phyloP scores from a whole-genome alignment of 2,329 filamentous ascomycete species.

The Arthrobotrys sphaeroides region DNA sequence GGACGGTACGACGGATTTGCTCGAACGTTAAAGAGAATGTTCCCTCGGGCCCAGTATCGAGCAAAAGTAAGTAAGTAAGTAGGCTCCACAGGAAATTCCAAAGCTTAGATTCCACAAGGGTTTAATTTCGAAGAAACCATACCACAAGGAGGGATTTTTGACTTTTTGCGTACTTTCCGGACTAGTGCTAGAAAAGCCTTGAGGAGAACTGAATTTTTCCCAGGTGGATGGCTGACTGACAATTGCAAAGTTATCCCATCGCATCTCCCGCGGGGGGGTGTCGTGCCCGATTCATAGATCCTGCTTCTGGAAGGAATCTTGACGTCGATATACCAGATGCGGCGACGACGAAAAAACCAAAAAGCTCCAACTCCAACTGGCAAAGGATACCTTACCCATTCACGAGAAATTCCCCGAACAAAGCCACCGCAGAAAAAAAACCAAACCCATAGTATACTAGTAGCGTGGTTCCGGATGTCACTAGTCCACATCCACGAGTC shows the following conservation, averaged over 20 bases:
- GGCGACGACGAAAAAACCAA: slow-evolving; percentile 29
- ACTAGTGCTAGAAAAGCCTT: slow-evolving; percentile 26
- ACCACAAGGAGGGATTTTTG: slow-evolving; percentile 39
- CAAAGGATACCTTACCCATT: slow-evolving; percentile 20
- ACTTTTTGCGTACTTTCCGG: slow-evolving; percentile 49
- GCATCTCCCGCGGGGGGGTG: slow-evolving; percentile 45
- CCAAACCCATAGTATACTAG: background rate
- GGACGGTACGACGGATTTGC: slow-evolving; percentile 51
- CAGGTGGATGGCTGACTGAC: slow-evolving; percentile 44
- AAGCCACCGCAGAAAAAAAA: slow-evolving; percentile 1
- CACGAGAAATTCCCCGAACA: slow-evolving; percentile 39
- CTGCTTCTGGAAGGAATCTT: slow-evolving; percentile 51
- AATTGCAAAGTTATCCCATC: slow-evolving; percentile 33
- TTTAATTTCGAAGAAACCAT: slow-evolving; percentile 52
- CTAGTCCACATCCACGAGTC: slow-evolving; percentile 27
- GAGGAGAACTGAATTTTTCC: slow-evolving; percentile 7
- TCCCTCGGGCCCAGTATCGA: slow-evolving; percentile 38
- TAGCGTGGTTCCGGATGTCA: slow-evolving; percentile 29
- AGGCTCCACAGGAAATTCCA: slow-evolving; percentile 36
- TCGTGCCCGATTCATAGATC: slow-evolving; percentile 37
- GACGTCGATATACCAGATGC: slow-evolving; percentile 48
- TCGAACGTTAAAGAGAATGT: slow-evolving; percentile 42
- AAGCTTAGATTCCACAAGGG: slow-evolving; percentile 49
- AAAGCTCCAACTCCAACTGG: slow-evolving; percentile 44
- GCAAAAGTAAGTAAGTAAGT: no score